phyloP scores from a whole-genome alignment of 2,329 filamentous ascomycete genomes.

The Aspergillus calidoustus region DNA sequence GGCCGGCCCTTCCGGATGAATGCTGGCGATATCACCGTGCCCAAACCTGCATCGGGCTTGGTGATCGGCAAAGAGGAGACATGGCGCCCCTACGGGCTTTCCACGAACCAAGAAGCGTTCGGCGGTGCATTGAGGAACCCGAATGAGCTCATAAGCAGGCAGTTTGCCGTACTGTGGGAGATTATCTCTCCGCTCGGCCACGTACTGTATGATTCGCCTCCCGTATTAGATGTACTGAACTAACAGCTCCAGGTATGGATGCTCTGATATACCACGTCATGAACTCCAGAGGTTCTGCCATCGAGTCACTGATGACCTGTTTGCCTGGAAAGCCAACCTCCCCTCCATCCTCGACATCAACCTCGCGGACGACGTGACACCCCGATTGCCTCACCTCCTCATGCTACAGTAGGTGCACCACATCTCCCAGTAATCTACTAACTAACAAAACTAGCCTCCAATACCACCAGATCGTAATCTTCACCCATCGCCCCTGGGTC shows the following conservation, averaged over 20 bases:
- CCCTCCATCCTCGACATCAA: constrained; percentile 43
- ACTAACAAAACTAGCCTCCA: constrained; percentile 39
- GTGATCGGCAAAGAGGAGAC: constrained; percentile 21
- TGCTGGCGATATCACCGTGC: constrained; percentile 41
- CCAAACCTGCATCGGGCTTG: constrained; percentile 30
- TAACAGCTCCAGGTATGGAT: constrained; percentile 38
- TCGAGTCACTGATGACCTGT: constrained; percentile 43
- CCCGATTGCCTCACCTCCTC: constrained; percentile 46
- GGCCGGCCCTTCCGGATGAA: constrained; percentile 43
- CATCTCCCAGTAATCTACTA: not conserved
- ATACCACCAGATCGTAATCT: constrained; percentile 51
- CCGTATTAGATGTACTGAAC: not conserved
- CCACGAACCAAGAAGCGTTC: constrained; percentile 19
- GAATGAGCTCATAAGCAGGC: constrained; percentile 41
- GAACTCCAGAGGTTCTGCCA: constrained; percentile 43
- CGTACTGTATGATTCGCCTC: constrained; percentile 38
- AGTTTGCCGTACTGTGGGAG: constrained; percentile 49
- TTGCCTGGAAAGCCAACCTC: constrained; percentile 48
- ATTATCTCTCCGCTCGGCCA: constrained; percentile 49
- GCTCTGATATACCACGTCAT: constrained; percentile 43
- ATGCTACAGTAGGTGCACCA: constrained; percentile 42
- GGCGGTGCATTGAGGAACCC: constrained; percentile 34
- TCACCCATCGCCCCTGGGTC: constrained; percentile 51
- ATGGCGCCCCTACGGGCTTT: constrained; percentile 30
- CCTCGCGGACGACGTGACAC: constrained; percentile 36